Base-by-base conservation (phyloP, 441 rosid species). In the Kokia cookei region DNA sequence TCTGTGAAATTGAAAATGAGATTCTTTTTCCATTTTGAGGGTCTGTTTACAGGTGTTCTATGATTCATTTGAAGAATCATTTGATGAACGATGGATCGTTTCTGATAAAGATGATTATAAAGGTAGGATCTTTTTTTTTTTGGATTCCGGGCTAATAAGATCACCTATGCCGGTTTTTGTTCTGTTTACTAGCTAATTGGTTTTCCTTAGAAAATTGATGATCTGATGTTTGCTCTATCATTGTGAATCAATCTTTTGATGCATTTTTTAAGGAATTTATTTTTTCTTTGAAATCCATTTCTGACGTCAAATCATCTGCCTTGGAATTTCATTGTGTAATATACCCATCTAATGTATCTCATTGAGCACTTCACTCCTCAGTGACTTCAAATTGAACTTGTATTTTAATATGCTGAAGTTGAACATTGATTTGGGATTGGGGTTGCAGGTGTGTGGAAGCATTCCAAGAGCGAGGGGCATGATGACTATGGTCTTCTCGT, bases 401-500 rank as follows among this genome's bases (percentile, higher is more conserved):
- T 10, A 59, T 4, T 59, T 59, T 59, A 59, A 24, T 37, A 27
- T 59, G 32, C n/a, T 58, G 10, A 27, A 27, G 45, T 53, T 53
- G n/a, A 24, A 26, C 7, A 9, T 51, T 77, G 77, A 58, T 55
- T 51, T 74, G 69, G 17, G 17, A 24, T 71, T 59, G 70, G 43
- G 73, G n/a, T 79, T 80, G 13, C 79, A 95, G 99, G 99, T 85
- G 86, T 86, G 14, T 95, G 99, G 99, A 91, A 86, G 79, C 97
- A 86, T 68, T 70, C 90, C 40, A 95, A 93, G 88, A 95, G 99
- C 24, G 93, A 91, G 76, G 97, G 98, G 35, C 98, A 95, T 82
- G 97, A 93, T 53, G 99, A 95, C 73, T 87, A 89, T 77, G 99
- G 99, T 35, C 99, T 95, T 88, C 95, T 93, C 57, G 98, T 95